Conservation (phyloP, 345 rosid species). For the Camelina laxa region DNA sequence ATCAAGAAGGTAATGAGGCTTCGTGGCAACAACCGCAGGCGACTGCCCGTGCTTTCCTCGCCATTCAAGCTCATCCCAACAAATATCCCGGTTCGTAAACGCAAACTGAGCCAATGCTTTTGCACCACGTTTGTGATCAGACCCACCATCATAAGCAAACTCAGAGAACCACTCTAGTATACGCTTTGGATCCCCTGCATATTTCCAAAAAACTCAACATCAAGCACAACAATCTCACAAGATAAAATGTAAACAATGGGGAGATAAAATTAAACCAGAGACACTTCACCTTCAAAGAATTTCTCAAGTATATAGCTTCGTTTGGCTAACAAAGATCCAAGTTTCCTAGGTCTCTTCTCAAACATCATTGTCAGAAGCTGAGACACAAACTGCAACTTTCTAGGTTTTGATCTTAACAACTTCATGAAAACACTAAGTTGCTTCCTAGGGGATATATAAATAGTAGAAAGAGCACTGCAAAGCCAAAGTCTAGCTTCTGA, state of each 20-base stretch:
- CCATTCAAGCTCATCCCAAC: constrained; percentile 99
- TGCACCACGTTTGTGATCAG: constrained; percentile 78
- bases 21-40: constrained; percentile 92
- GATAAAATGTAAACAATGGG: background rate
- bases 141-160: constrained; percentile 64
- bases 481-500: constrained; percentile 94
- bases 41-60: constrained; percentile 96
- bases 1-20: constrained; percentile 95
- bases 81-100: constrained; percentile 79
- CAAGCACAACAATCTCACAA: background rate
- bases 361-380: constrained; percentile 70
- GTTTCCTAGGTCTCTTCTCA: constrained; percentile 55
- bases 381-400: constrained; percentile 53
- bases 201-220: constrained; percentile 11
- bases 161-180: constrained; percentile 74
- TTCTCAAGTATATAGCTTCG: constrained; percentile 67
- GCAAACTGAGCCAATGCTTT: constrained; percentile 89
- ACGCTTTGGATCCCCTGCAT: constrained; percentile 64
- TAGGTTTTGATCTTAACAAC: constrained; percentile 56
- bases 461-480: constrained; percentile 55
- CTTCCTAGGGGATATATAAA: constrained; percentile 51
- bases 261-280: background rate
- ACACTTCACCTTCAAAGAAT: constrained; percentile 68
- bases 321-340: constrained; percentile 62
- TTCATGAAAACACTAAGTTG: constrained; percentile 61